Base-by-base conservation (phyloP, 2,329 filamentous ascomycete genomes). In the Leptographium wingfieldii region DNA sequence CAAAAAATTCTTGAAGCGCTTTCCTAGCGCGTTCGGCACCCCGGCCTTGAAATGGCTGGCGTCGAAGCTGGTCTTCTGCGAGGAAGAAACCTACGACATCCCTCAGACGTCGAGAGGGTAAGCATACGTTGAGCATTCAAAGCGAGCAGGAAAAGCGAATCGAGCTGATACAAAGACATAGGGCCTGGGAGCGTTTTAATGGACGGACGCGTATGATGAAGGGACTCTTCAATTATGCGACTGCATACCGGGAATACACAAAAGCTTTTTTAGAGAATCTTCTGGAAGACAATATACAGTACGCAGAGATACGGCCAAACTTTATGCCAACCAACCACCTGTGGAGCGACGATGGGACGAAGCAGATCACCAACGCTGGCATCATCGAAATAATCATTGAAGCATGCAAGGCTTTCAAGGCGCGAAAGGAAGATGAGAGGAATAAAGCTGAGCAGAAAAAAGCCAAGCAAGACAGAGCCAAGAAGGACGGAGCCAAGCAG, bases 141-240 rank as follows among this genome's bases (percentile, higher is more conserved):
- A 6, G 27, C 25, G 27, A 5, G 25, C 5, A n/a, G 14, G 25
- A n/a, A 22, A 5, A 6, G 10, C 31, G 3, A 56, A 35, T 11
- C 9, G 38, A 16, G 27, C 55, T 48, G 27, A 57, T 29, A 25
- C 9, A 16, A 22, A 22, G 12, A 10, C 3, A 14, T 33, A 80
- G 79, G 7, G 76, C 78, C 7, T 84, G 81, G 81, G 73, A 77
- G 60, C 79, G 78, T 65, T 91, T 90, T 70, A 87, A 88, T 64
- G 78, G 80, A 56, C 78, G 84, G 4, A 89, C 86, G 3, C 78
- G 84, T 56, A 85, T 86, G 73, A 87, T 88, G 78, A 88, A 89
- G 67, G 86, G 86, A 0, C 73, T 89, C 0, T 79, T 88, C 66
- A 86, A 85, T 67, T 88, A 88, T 65, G 78, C 83, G 67, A 76